Evolutionary conservation across 768 basidiomycete species (phyloP).

Genomic region (Pseudohyphozyma bogoriensis): DNA sequence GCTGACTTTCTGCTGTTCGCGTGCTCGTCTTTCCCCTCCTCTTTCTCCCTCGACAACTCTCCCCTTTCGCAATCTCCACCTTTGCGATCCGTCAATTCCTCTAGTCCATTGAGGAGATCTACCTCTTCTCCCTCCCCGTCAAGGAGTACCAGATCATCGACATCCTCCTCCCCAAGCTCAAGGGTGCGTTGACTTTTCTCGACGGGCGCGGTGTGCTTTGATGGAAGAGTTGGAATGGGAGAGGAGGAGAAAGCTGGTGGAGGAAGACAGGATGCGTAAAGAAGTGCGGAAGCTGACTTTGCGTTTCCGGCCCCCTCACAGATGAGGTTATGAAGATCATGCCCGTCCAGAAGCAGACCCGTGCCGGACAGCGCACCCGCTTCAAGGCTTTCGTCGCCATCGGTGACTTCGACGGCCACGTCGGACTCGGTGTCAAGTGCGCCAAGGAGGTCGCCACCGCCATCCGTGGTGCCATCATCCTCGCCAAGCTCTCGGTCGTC

Average conservation of each 20-base stretch:
- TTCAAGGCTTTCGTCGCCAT: conserved; percentile 99
- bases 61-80: no score
- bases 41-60: no score
- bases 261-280: no score
- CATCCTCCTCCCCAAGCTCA: conserved; percentile 96
- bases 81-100: no score
- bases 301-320: neutral
- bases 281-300: neutral
- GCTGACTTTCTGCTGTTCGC: no score
- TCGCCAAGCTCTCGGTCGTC: conserved; percentile 93
- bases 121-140: conserved; percentile 98
- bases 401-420: conserved; percentile 96
- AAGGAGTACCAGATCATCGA: conserved; percentile 99
- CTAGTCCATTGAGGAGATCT: no score
- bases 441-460: conserved; percentile 99
- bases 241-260: no score
- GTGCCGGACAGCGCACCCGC: conserved; percentile 96
- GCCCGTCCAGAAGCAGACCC: conserved; percentile 99
- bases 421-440: conserved; percentile 98
- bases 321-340: conserved; percentile 99
- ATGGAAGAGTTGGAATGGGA: no score
- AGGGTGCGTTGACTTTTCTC: conserved; percentile 46
- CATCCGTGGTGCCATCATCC: conserved; percentile 98
- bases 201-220: no score
- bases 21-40: neutral